Evolutionary conservation across 2,329 filamentous ascomycete genomes (phyloP).

Genomic region (Capronia epimyces): DNA sequence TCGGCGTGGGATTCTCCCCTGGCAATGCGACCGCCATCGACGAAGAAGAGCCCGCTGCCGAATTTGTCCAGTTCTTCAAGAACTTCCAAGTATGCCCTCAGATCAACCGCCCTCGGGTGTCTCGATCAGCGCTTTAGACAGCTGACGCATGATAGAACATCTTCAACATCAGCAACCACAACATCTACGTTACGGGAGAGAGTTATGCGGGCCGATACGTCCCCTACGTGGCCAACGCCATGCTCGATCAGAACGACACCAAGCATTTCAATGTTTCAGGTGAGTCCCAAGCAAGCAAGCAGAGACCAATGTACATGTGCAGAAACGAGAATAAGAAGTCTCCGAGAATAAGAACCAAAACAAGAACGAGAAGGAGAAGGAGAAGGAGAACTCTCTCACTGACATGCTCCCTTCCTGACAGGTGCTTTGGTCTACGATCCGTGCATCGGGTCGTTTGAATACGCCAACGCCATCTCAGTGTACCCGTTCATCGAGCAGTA

Average conservation of each 20-base stretch:
- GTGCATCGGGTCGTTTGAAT: constrained; percentile 22
- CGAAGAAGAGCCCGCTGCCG: constrained; percentile 43
- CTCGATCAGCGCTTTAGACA: neutral
- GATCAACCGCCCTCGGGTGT: neutral
- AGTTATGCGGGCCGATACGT: constrained; percentile 52
- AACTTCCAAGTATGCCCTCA: constrained; percentile 39
- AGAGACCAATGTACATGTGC: neutral
- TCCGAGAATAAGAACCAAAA: too few relatives aligned
- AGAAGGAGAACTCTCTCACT: too few relatives aligned
- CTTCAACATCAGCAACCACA: constrained; percentile 44
- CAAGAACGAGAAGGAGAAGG: too few relatives aligned
- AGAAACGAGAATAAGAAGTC: too few relatives aligned
- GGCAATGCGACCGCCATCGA: constrained; percentile 40
- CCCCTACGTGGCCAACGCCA: constrained; percentile 40
- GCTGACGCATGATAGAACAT: constrained; percentile 33
- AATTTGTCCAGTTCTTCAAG: constrained; percentile 50
- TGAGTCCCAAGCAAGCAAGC: constrained; percentile 15
- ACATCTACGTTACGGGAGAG: constrained; percentile 52
- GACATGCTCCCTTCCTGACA: neutral
- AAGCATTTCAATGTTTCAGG: constrained; percentile 50
- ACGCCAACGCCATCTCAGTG: constrained; percentile 10
- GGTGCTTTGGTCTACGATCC: constrained; percentile 23
- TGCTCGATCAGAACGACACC: constrained; percentile 35
- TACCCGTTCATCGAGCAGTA: constrained; percentile 19
- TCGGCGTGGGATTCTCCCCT: constrained; percentile 24